Evolutionary conservation across 176 grass and related monocot species (phyloP).

Genomic region (Aegilops tauschii): DNA sequence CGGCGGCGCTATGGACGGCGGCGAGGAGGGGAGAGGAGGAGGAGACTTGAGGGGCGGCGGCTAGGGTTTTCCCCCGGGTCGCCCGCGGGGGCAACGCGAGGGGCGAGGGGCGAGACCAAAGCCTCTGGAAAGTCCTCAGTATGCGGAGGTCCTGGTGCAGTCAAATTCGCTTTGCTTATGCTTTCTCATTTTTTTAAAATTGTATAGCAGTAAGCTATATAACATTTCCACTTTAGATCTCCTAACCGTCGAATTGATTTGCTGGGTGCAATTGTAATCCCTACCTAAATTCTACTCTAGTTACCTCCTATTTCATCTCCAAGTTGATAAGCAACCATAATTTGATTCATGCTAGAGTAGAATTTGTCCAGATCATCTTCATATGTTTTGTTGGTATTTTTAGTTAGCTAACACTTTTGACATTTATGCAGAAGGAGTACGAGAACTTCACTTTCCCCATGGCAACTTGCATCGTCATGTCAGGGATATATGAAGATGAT

Average conservation of each 20-base stretch:
- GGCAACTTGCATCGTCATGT: slow-evolving; percentile 78
- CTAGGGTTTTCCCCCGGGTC: too few species aligned
- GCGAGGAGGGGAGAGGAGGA: too few species aligned
- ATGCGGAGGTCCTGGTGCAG: too few species aligned
- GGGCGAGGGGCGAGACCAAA: too few species aligned
- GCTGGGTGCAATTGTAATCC: neutral
- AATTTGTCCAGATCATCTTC: too few species aligned
- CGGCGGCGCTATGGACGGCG: too few species aligned
- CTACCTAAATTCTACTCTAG: neutral
- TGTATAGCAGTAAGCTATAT: neutral
- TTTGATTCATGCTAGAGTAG: neutral
- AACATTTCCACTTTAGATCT: neutral
- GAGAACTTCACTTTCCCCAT: slow-evolving; percentile 64
- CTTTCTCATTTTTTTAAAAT: too few species aligned
- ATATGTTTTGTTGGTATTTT: neutral
- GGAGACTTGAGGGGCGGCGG: too few species aligned
- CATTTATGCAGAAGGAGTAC: slow-evolving; percentile 50
- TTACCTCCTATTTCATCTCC: neutral
- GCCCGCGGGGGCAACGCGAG: too few species aligned
- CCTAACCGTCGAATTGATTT: neutral
- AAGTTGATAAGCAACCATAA: neutral
- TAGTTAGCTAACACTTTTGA: neutral
- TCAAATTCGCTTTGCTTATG: too few species aligned
- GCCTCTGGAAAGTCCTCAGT: too few species aligned
- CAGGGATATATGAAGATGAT: slow-evolving; percentile 95